phyloP scores from a whole-genome alignment of 495 filamentous ascomycete species.

The Penicillium chermesinum region DNA sequence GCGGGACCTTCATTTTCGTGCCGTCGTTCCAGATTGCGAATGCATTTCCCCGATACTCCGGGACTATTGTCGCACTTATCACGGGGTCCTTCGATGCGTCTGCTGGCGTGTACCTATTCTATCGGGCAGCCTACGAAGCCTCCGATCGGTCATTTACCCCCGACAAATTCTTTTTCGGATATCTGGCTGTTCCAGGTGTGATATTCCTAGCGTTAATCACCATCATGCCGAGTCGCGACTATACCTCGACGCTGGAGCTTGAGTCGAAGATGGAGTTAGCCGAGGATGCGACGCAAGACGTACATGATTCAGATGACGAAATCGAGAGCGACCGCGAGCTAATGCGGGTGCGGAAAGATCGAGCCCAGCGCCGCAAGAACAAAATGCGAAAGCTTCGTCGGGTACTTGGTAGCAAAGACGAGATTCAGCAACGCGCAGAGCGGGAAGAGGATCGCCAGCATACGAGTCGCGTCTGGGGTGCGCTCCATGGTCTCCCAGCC shows the following conservation, averaged over 20 bases:
- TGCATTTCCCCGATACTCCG: slow-evolving; percentile 61
- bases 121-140: slow-evolving; percentile 54
- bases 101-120: slow-evolving; percentile 62
- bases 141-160: slow-evolving; percentile 46
- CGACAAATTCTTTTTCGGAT: slow-evolving; percentile 60
- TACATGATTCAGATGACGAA: slow-evolving; percentile 60
- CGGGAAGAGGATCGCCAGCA: slow-evolving; percentile 49
- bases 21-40: slow-evolving; percentile 68
- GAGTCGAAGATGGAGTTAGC: slow-evolving; percentile 60
- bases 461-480: slow-evolving; percentile 65
- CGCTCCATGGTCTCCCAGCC: slow-evolving; percentile 70
- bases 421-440: slow-evolving; percentile 44
- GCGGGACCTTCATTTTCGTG: slow-evolving; percentile 66
- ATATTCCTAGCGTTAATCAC: slow-evolving; percentile 52
- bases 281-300: slow-evolving; percentile 33
- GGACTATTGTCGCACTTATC: slow-evolving; percentile 60
- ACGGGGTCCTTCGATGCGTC: slow-evolving; percentile 71
- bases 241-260: slow-evolving; percentile 55
- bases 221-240: slow-evolving; percentile 58
- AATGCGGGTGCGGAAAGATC: slow-evolving; percentile 51
- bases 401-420: slow-evolving; percentile 57
- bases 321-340: slow-evolving; percentile 39
- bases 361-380: slow-evolving; percentile 55
- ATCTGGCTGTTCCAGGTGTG: slow-evolving; percentile 53
- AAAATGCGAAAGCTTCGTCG: slow-evolving; percentile 63